Conservation (phyloP, 768 basidiomycete genomes). For the Panus rudis region DNA sequence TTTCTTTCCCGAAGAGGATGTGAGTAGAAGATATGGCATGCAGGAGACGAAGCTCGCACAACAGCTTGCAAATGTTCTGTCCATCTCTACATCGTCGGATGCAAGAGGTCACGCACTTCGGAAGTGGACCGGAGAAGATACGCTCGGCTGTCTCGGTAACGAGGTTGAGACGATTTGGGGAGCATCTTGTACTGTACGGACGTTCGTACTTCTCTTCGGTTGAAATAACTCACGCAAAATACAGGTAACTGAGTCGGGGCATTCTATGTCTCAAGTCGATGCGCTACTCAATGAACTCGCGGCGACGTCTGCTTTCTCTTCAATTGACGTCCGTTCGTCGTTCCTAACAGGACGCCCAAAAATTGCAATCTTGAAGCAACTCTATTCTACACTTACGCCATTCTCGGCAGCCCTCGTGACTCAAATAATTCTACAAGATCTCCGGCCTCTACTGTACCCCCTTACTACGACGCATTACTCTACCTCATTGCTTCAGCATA, state of each 20-base stretch:
- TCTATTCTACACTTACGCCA: constrained; percentile 58
- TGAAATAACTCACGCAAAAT: constrained; percentile 10
- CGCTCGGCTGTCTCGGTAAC: constrained; percentile 63
- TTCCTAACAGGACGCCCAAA: constrained; percentile 27
- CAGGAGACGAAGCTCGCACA: constrained; percentile 56
- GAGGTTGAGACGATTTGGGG: constrained; percentile 47
- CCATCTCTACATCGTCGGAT: constrained; percentile 19
- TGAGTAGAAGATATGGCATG: constrained; percentile 61
- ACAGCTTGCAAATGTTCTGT: constrained; percentile 40
- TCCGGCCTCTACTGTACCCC: constrained; percentile 74
- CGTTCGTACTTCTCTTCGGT: neutral
- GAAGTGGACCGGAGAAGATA: constrained; percentile 34
- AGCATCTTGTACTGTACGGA: constrained; percentile 32
- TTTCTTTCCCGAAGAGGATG: constrained; percentile 82
- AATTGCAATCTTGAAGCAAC: constrained; percentile 37
- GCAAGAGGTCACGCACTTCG: constrained; percentile 21
- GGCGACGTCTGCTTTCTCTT: constrained; percentile 53
- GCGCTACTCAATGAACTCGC: constrained; percentile 70
- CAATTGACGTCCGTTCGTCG: constrained; percentile 34
- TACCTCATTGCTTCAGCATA: constrained; percentile 45
- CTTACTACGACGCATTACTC: constrained; percentile 44
- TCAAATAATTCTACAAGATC: constrained; percentile 85
- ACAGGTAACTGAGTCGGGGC: too few species aligned
- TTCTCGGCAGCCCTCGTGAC: constrained; percentile 62
- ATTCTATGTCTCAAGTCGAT: constrained; percentile 51